These are phyloP conservation scores for Gigaspora rosea DNA, from an alignment of 192 early-diverging fungal species.

Conservation along the genomic window DNA sequence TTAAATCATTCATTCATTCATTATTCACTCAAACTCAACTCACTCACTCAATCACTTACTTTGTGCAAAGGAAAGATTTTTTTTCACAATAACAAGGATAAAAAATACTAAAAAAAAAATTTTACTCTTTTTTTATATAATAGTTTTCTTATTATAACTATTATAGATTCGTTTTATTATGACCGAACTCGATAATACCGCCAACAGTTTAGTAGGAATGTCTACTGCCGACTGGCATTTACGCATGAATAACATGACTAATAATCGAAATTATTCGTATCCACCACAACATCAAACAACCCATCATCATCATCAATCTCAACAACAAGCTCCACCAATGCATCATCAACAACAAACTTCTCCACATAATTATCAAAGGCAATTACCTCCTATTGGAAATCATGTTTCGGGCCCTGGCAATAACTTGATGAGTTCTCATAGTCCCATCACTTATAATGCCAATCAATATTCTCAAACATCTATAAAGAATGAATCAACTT, in stretches of 20 bases:
- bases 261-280: neutral
- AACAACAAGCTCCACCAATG: slow-evolving; percentile 5
- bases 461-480: neutral
- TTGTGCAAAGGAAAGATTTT: too few species aligned
- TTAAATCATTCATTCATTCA: too few species aligned
- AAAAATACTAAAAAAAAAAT: neutral
- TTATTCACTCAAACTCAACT: too few species aligned
- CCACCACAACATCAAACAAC: neutral
- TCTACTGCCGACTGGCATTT: slow-evolving; percentile 2
- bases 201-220: slow-evolving; percentile 4
- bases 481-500: neutral
- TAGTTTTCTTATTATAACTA: neutral
- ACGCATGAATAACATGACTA: neutral
- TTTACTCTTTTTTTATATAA: neutral
- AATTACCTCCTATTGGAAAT: slow-evolving; percentile 6
- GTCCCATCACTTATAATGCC: neutral
- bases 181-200: slow-evolving; percentile 22
- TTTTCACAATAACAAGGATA: neutral
- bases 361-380: slow-evolving; percentile 22
- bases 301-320: slow-evolving; percentile 22
- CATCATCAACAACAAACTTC: slow-evolving; percentile 16
- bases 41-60: too few species aligned
- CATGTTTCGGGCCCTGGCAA: neutral
- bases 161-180: neutral
- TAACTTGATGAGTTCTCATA: neutral